A percentile compares a stretch with the other conserved stretches of the same genome.
Conservation (phyloP, 2,329 filamentous ascomycete species). For the Trichoderma afroharzianum region DNA sequence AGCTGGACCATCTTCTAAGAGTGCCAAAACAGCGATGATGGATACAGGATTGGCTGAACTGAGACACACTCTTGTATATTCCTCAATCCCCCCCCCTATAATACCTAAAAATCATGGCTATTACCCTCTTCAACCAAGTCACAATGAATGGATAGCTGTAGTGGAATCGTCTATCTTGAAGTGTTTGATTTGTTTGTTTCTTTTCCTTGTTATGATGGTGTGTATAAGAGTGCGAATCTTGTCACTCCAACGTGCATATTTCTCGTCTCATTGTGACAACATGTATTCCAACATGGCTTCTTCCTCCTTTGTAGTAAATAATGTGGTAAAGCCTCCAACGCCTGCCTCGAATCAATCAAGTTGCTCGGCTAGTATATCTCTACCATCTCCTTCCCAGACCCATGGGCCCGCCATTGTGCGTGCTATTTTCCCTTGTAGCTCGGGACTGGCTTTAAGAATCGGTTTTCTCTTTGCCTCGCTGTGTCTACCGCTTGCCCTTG, state of each 20-base stretch:
- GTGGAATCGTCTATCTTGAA: not conserved
- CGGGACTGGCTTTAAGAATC: not conserved
- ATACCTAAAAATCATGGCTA: not conserved
- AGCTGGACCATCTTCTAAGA: not conserved
- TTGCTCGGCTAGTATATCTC: not conserved
- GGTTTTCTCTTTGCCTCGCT: not conserved
- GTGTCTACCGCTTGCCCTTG: conserved; percentile 17
- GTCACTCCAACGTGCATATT: not conserved
- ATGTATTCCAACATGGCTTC: conserved; percentile 8
- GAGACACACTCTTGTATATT: not conserved
- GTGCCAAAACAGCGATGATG: not conserved
- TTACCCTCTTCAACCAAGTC: not conserved
- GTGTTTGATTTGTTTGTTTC: not conserved
- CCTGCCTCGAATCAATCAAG: not conserved
- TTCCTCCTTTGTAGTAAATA: not conserved
- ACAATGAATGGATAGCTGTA: not conserved
- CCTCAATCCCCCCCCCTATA: not conserved
- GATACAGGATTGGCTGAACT: not conserved
- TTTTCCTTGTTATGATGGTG: not conserved
- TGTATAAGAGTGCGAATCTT: not conserved
- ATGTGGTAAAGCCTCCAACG: conserved; percentile 7
- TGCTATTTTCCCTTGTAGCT: not conserved
- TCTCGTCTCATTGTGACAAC: not conserved
- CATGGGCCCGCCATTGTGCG: not conserved
- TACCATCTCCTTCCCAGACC: not conserved